Evolutionary conservation across 2,329 filamentous ascomycete genomes (phyloP).

Genomic region (Fusarium circinatum): DNA sequence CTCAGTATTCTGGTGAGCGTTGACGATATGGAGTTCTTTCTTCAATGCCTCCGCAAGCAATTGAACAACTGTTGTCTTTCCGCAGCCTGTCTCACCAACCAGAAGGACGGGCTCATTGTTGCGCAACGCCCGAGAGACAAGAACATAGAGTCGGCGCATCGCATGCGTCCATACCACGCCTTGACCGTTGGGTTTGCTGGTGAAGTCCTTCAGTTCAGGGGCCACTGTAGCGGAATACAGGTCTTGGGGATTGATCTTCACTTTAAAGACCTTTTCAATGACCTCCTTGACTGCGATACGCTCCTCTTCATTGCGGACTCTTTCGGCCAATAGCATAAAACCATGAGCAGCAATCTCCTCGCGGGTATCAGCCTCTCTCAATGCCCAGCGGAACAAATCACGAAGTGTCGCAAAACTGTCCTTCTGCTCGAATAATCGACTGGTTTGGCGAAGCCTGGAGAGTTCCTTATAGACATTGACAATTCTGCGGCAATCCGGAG

Average conservation of each 20-base stretch:
- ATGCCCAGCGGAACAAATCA: conserved; percentile 95
- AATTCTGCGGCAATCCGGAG: conserved; percentile 90
- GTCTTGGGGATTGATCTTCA: conserved; percentile 77
- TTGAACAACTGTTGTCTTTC: conserved; percentile 97
- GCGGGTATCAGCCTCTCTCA: conserved; percentile 83
- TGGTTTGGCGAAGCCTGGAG: conserved; percentile 88
- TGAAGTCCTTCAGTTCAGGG: conserved; percentile 64
- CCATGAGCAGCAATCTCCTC: conserved; percentile 92
- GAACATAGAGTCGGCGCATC: conserved; percentile 89
- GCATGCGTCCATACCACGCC: conserved; percentile 93
- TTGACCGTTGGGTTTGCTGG: conserved; percentile 61
- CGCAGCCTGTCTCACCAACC: conserved; percentile 96
- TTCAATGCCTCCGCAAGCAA: conserved; percentile 83
- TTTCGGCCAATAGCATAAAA: conserved; percentile 94
- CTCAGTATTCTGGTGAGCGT: conserved; percentile 98
- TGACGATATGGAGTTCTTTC: conserved; percentile 86
- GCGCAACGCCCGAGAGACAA: conserved; percentile 85
- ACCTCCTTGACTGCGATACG: conserved; percentile 84
- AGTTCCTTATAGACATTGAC: conserved; percentile 95
- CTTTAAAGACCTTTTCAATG: conserved; percentile 91
- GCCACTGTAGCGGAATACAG: conserved; percentile 75
- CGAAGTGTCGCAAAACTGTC: conserved; percentile 95
- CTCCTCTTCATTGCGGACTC: conserved; percentile 92
- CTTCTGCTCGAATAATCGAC: conserved; percentile 93
- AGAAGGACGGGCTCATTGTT: conserved; percentile 95